Conservation (phyloP, 495 filamentous ascomycete genomes). For the Daldinia loculata region DNA sequence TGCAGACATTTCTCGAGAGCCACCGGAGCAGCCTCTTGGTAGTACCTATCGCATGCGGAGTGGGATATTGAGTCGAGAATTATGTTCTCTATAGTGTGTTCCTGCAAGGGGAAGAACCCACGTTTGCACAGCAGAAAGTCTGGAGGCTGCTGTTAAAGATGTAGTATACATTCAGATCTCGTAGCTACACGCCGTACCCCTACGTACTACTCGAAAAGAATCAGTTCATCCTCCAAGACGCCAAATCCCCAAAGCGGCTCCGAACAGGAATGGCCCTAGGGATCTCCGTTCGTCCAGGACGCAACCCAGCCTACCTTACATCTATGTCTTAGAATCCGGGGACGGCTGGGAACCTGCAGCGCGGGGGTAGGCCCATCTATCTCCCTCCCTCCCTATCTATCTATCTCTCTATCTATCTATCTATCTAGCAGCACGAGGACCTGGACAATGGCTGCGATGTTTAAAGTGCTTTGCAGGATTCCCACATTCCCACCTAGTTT, state of each 20-base stretch:
- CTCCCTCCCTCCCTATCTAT: conserved; percentile 2
- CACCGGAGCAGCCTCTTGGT: conserved; percentile 3
- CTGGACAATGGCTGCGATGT: conserved; percentile 30
- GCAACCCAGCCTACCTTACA: conserved; percentile 12
- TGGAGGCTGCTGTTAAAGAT: background rate
- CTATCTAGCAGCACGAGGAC: conserved; percentile 40
- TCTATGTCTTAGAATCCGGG: conserved; percentile 43
- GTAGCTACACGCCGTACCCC: conserved; percentile 14
- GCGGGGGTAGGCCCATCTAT: conserved; percentile 38
- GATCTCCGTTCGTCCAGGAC: conserved; percentile 40
- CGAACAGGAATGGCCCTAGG: conserved; percentile 11
- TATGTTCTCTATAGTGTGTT: conserved; percentile 12
- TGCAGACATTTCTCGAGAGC: conserved; percentile 4
- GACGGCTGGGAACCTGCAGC: conserved; percentile 39
- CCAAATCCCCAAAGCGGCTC: conserved; percentile 23
- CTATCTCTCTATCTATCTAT: conserved; percentile 37
- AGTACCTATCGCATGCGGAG: conserved; percentile 4
- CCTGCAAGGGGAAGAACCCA: conserved; percentile 8
- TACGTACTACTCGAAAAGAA: conserved; percentile 21
- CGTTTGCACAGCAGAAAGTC: conserved; percentile 11
- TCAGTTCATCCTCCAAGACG: conserved; percentile 27
- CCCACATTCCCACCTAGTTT: conserved; percentile 7
- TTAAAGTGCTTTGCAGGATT: conserved; percentile 36
- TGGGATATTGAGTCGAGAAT: conserved; percentile 13
- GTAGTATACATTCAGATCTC: background rate